Evolutionary conservation across 2,329 filamentous ascomycete genomes (phyloP).

Genomic region (Periconia sp.): DNA sequence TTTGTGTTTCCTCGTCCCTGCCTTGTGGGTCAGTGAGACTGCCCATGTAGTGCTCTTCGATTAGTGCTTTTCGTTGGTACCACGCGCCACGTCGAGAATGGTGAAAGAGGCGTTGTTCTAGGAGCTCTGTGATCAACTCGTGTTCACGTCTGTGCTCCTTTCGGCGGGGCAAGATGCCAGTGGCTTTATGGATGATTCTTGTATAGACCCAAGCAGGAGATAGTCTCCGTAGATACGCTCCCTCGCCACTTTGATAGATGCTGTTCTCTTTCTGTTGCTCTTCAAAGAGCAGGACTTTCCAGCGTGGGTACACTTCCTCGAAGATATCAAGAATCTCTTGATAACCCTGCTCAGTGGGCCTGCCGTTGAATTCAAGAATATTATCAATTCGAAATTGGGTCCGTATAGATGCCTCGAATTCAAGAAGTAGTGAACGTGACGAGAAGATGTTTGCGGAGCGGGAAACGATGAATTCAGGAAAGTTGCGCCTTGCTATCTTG

Average conservation of each 20-base stretch:
- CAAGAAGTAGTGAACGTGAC: constrained; percentile 75
- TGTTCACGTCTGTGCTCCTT: constrained; percentile 84
- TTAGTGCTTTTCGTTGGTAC: constrained; percentile 92
- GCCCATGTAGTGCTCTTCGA: constrained; percentile 96
- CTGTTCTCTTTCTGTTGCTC: constrained; percentile 79
- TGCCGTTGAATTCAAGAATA: constrained; percentile 79
- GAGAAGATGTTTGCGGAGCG: constrained; percentile 88
- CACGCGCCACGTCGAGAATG: constrained; percentile 82
- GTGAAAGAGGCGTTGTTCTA: constrained; percentile 84
- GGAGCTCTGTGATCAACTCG: constrained; percentile 72
- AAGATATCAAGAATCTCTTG: constrained; percentile 74
- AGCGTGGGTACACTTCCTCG: constrained; percentile 78
- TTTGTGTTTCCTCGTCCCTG: constrained; percentile 64
- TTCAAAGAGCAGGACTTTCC: constrained; percentile 73
- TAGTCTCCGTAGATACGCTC: constrained; percentile 86
- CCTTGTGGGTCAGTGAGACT: constrained; percentile 24
- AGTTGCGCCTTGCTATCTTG: constrained; percentile 85
- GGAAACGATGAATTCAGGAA: constrained; percentile 88
- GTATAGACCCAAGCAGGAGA: constrained; percentile 94
- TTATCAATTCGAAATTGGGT: constrained; percentile 82
- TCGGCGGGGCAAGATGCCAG: constrained; percentile 77
- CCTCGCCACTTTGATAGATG: constrained; percentile 82
- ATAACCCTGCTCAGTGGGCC: constrained; percentile 69
- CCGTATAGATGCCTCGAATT: constrained; percentile 86
- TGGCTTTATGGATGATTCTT: constrained; percentile 86